A percentile compares a stretch with the other conserved stretches of the same genome.
These are phyloP conservation scores for Geotrichum klebahnii DNA, from an alignment of 1,139 yeast genomes.

Conservation along the genomic window DNA sequence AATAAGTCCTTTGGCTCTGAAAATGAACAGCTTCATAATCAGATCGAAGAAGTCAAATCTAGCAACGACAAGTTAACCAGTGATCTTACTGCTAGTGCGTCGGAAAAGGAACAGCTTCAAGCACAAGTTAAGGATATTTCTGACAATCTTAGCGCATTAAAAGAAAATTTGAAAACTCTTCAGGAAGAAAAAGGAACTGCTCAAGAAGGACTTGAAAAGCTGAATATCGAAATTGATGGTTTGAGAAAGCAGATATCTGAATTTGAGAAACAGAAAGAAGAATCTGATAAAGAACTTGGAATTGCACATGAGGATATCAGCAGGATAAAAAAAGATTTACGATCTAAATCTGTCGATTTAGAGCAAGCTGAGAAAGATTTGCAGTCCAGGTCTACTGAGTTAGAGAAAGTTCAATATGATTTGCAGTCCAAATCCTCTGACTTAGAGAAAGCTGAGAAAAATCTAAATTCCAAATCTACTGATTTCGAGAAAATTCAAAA, in stretches of 20 bases:
- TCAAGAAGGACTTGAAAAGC: constrained; percentile 7
- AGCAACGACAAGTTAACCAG: constrained; percentile 15
- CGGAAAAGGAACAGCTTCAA: constrained; percentile 11
- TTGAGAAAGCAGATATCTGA: constrained; percentile 7
- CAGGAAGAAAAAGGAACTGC: neutral
- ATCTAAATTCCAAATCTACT: too few relatives aligned
- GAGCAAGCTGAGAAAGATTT: constrained; percentile 8
- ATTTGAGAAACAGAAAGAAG: constrained; percentile 2
- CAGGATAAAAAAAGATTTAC: constrained; percentile 6
- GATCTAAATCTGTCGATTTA: constrained; percentile 8
- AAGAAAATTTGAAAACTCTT: constrained; percentile 3
- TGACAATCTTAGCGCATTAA: constrained; percentile 9
- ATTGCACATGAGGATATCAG: constrained; percentile 1
- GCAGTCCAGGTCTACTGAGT: constrained; percentile 6
- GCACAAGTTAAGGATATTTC: constrained; percentile 12
- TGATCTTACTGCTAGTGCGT: neutral
- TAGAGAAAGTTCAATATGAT: constrained; percentile 17
- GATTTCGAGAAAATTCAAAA: constrained; percentile 1
- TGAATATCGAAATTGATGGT: neutral
- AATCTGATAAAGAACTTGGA: neutral
- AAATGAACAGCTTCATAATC: constrained; percentile 15
- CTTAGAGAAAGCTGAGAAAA: constrained; percentile 15
- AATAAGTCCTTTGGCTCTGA: constrained; percentile 19
- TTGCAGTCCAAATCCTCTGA: constrained; percentile 5
- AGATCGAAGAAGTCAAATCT: constrained; percentile 20